Evolutionary conservation across 1,284 basidiomycete species (phyloP).

Genomic region (Moesziomyces sp.): DNA sequence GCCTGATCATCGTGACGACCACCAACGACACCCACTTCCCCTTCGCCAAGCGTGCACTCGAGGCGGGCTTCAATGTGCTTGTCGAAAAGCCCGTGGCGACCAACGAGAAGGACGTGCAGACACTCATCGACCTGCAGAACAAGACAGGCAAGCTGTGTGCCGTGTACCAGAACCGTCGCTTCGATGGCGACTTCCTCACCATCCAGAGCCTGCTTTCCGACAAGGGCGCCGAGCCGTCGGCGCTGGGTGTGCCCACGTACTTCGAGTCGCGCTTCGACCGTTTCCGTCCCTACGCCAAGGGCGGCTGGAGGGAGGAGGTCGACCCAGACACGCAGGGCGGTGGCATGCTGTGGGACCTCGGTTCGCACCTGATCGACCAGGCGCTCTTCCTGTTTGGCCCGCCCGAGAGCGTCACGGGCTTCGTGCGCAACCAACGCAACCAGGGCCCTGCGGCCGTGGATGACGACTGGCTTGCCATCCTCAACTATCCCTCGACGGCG

Average conservation of each 20-base stretch:
- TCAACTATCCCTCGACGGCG: constrained; percentile 49
- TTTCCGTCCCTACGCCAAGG: constrained; percentile 62
- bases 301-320: constrained; percentile 64
- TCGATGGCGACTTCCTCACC: constrained; percentile 65
- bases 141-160: constrained; percentile 59
- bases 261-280: constrained; percentile 65
- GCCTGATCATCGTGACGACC: constrained; percentile 65
- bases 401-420: constrained; percentile 57
- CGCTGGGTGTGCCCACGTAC: constrained; percentile 59
- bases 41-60: constrained; percentile 60
- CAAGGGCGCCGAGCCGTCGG: constrained; percentile 47
- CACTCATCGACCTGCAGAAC: constrained; percentile 48
- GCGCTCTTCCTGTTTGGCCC: constrained; percentile 61
- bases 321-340: constrained; percentile 59
- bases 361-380: constrained; percentile 64
- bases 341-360: constrained; percentile 65
- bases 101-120: constrained; percentile 41
- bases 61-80: constrained; percentile 62
- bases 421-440: constrained; percentile 57
- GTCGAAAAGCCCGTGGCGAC: constrained; percentile 65
- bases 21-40: constrained; percentile 63
- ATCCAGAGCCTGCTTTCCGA: constrained; percentile 54
- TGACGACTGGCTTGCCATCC: constrained; percentile 63
- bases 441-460: constrained; percentile 56
- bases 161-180: constrained; percentile 64